Conservation (phyloP, 169 alveolate genomes). For the Cryptosporidium tyzzeri region DNA sequence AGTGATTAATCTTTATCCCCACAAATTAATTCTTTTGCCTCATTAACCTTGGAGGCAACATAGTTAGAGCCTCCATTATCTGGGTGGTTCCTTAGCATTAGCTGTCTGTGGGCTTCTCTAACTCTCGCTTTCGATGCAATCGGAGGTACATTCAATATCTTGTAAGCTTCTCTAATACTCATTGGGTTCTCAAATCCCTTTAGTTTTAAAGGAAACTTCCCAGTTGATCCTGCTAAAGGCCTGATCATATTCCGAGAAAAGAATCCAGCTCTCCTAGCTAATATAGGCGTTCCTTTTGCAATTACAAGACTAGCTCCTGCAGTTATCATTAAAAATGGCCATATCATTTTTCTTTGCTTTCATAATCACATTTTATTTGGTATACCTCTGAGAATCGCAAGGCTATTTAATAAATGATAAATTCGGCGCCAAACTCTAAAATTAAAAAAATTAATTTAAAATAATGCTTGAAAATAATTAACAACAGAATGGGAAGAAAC, state of each 20-base stretch:
- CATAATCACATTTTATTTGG: neutral
- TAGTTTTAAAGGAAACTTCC: constrained; percentile 7
- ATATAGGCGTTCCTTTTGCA: neutral
- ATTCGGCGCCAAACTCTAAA: neutral
- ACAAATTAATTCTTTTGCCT: constrained; percentile 85
- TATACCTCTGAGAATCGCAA: neutral
- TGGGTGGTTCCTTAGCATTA: constrained; percentile 90
- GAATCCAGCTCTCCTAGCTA: neutral
- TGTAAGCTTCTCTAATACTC: constrained; percentile 77
- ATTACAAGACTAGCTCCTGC: constrained; percentile 28
- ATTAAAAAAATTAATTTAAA: too few relatives aligned
- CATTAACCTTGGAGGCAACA: constrained; percentile 91
- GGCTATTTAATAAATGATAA: neutral
- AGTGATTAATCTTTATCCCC: constrained; percentile 12
- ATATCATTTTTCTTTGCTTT: constrained; percentile 25
- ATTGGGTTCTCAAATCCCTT: constrained; percentile 80
- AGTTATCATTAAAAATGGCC: constrained; percentile 32
- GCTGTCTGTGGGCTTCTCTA: constrained; percentile 83
- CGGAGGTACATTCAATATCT: constrained; percentile 70
- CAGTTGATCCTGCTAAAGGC: neutral
- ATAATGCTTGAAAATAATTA: neutral
- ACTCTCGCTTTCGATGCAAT: constrained; percentile 37
- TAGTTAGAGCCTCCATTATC: constrained; percentile 92
- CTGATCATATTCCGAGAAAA: neutral
- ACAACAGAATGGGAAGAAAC: neutral